Evolutionary conservation across 192 early-diverging fungal genomes (phyloP), one percentile per base, ranked within the genome.

Genomic region (Cetraspora pellucida): DNA sequence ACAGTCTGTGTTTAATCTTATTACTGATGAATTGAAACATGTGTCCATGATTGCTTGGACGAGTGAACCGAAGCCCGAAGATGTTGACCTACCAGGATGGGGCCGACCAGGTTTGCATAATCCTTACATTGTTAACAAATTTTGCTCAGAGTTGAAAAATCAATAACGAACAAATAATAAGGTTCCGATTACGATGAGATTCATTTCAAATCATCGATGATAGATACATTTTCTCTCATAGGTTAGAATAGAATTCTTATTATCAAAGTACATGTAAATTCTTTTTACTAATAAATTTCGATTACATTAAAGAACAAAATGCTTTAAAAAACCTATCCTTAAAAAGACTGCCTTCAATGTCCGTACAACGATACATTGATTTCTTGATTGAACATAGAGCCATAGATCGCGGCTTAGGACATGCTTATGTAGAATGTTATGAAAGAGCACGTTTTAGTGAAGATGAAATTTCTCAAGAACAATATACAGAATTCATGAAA

Each of bases 391-490:
- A 87, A 45, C 78, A 84, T 30, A 80, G 72, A 10, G 70, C 83
- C 21, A 77, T 89, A 16, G 81, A 83, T 50, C 63, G 72, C n/a
- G 77, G 80, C 25, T 77, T 88, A 37, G 88, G 82, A 23, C 55
- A 82, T 71, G 79, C 85, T 9, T 89, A 89, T 68, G 65, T 89
- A 13, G 81, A 87, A 67, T 85, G 85, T 2, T 89, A 89, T 69
- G 88, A 89, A 72, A 80, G 73, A n/a, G 85, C 85, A 10, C 80
- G 88, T 10, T 89, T 89, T 43, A 84, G 86, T 45, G 74, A 78
- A 0, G 37, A 75, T 16, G 74, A 75, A 49, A 37, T 64, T 6
- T 17, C 21, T 21, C 59, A 75, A 64, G 54, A 75, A 65, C 58
- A 75, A 1, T 75, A 63, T 16, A 75, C 25, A 5, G 60, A 75